These are phyloP conservation scores for Penicillium parvum DNA, from an alignment of 495 filamentous ascomycete species.

Conservation along the genomic window DNA sequence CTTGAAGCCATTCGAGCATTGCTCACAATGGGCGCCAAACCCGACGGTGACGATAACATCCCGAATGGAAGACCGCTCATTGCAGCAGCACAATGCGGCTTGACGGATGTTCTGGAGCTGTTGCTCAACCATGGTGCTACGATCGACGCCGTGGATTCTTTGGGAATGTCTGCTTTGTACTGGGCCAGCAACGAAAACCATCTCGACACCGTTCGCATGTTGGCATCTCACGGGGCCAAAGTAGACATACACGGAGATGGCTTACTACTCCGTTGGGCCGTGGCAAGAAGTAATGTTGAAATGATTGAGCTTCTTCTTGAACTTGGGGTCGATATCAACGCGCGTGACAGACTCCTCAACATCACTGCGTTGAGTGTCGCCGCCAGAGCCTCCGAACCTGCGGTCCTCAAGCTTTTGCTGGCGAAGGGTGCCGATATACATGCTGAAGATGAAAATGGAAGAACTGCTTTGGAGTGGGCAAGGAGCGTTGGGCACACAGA, in stretches of 20 bases:
- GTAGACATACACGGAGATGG: conserved; percentile 13
- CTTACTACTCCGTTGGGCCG: conserved; percentile 42
- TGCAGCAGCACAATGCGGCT: conserved; percentile 10
- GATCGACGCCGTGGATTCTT: conserved; percentile 3
- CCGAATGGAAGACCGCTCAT: conserved; percentile 1
- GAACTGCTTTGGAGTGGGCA: conserved; percentile 3
- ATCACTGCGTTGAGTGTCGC: conserved; percentile 24
- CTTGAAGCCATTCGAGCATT: conserved; percentile 3
- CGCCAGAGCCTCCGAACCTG: background rate
- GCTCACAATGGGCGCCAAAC: conserved; percentile 18
- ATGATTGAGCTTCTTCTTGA: conserved; percentile 23
- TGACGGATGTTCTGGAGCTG: conserved; percentile 6
- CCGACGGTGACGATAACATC: conserved; percentile 2
- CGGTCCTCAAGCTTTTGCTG: conserved; percentile 5
- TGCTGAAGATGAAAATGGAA: background rate
- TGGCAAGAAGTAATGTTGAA: conserved; percentile 18
- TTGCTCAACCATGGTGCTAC: conserved; percentile 19
- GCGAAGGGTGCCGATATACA: conserved; percentile 6
- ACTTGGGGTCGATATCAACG: conserved; percentile 19
- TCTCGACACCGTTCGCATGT: conserved; percentile 3
- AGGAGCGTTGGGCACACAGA: background rate
- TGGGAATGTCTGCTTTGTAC: conserved; percentile 8
- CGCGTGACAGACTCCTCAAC: conserved; percentile 5
- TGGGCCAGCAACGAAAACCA: conserved; percentile 10
- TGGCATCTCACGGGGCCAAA: conserved; percentile 15